Base-by-base conservation (phyloP, 176 grass and related monocot genomes). In the Avena atlantica region DNA sequence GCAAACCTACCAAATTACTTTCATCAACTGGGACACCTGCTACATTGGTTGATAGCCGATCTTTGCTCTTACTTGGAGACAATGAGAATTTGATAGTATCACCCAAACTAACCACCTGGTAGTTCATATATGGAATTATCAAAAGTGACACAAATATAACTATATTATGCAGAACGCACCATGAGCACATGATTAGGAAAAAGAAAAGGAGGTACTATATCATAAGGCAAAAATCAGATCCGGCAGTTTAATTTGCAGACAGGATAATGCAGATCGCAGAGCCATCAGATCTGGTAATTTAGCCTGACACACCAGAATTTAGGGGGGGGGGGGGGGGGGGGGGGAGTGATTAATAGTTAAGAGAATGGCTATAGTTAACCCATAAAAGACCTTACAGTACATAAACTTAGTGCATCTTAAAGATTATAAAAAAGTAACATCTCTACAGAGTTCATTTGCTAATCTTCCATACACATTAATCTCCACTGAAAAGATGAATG, bases 21-120 rank as follows among this genome's bases (percentile, higher is more conserved):
- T 94, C 97, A 65, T 99, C 94, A 75, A 99, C 85, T 70, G 97
- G 97, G 45, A 99, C 94, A 87, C 94, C 97, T 67, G 92, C 55
- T 60, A 91, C 94, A 83, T 94, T 99, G 70, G 97, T 94, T 78
- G 97, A 99, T 50, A 99, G 75, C 17, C 89, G 91, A 91, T 99
- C 97, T 85, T 88, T 94, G 17, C 76, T 94, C 86, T 93, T 99
- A 84, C 87, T 94, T 83, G 97, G 97, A 75, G 97, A 99, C 63
- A 96, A 83, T 49, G 97, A 99, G 63, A 99, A 99, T 83, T 99
- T 99, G 78, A 99, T 94, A 5, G 94, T 99, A 81, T 99, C 97
- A 78, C 97, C 97, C 81, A 99, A 92, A 93, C 92, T 96, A 85
- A 99, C 90, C 64, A 99, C 97, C 97, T 99, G 82, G 68, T 86